Conservation (phyloP, 192 early-diverging fungal species). For the Backusella circina region DNA sequence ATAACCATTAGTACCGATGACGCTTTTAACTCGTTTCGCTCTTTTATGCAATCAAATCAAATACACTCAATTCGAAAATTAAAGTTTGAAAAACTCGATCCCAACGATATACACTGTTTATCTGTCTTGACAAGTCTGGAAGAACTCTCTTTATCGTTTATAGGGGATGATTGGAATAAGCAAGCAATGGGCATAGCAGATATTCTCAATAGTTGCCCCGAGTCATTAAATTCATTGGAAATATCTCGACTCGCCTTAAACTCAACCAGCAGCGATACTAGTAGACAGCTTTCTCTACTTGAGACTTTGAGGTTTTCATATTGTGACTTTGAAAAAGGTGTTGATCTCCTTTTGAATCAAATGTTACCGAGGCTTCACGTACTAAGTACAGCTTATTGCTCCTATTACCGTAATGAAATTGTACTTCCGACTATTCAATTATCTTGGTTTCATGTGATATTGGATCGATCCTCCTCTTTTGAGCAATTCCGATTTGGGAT, state of each 20-base stretch:
- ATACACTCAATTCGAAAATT: not conserved
- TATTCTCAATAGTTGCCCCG: not conserved
- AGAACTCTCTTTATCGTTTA: not conserved
- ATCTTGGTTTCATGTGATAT: not conserved
- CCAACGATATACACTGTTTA: not conserved
- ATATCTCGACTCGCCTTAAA: not conserved
- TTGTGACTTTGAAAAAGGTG: not conserved
- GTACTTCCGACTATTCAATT: not conserved
- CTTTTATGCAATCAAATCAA: not conserved
- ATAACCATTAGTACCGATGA: not conserved
- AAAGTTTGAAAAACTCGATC: not conserved
- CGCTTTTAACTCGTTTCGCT: not conserved
- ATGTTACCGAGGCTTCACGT: not conserved
- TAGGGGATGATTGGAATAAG: not conserved
- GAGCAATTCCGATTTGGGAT: not conserved
- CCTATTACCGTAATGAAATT: not conserved
- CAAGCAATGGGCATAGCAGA: not conserved
- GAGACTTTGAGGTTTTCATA: not conserved
- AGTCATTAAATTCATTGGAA: not conserved
- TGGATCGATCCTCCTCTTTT: not conserved
- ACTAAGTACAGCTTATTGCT: not conserved
- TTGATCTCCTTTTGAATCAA: not conserved
- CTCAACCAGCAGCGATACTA: not conserved
- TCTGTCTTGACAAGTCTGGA: not conserved
- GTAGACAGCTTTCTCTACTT: not conserved